Percentiles rank a stretch among this genome's conserved stretches.
phyloP scores from a whole-genome alignment of 495 filamentous ascomycete genomes.

The Beverwykella pulmonaria region DNA sequence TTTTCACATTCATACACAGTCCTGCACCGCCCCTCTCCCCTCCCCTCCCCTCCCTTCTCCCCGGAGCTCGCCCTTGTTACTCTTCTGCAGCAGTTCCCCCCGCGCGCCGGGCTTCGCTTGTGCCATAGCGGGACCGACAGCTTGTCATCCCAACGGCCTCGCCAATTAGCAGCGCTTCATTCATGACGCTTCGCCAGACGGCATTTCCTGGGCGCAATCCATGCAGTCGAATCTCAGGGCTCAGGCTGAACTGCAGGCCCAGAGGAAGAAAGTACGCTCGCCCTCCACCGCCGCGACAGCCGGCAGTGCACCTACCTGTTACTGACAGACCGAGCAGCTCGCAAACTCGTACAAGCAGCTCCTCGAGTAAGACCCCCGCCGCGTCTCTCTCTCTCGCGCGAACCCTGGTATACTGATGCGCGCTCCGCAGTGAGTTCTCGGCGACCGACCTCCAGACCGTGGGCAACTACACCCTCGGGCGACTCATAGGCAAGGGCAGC shows the following conservation, averaged over 20 bases:
- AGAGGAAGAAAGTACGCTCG: slow-evolving; percentile 79
- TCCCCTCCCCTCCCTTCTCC: slow-evolving; percentile 10
- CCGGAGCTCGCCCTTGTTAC: not conserved
- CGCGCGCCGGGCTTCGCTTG: not conserved
- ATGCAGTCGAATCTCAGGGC: slow-evolving; percentile 38
- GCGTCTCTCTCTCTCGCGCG: not conserved
- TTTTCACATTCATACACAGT: slow-evolving; percentile 2
- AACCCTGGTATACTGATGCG: slow-evolving; percentile 23
- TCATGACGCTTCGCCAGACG: slow-evolving; percentile 33
- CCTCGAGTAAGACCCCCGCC: slow-evolving; percentile 71
- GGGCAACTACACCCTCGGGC: slow-evolving; percentile 90
- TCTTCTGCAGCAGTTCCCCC: not conserved
- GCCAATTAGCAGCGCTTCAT: slow-evolving; percentile 10
- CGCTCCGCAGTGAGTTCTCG: slow-evolving; percentile 77
- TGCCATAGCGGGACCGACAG: not conserved
- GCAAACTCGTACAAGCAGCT: slow-evolving; percentile 95
- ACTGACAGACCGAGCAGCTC: slow-evolving; percentile 62
- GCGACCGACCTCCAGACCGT: slow-evolving; percentile 87
- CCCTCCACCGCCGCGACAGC: not conserved
- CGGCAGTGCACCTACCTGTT: slow-evolving; percentile 9
- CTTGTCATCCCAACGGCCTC: slow-evolving; percentile 5
- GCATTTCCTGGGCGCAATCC: slow-evolving; percentile 29
- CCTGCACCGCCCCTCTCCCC: not conserved
- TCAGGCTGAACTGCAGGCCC: slow-evolving; percentile 86
- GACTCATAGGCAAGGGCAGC: slow-evolving; percentile 92